A percentile compares a stretch with the other conserved stretches of the same genome.
Conservation (phyloP, 306 rosid genomes). For the Cicer yamashitae region DNA sequence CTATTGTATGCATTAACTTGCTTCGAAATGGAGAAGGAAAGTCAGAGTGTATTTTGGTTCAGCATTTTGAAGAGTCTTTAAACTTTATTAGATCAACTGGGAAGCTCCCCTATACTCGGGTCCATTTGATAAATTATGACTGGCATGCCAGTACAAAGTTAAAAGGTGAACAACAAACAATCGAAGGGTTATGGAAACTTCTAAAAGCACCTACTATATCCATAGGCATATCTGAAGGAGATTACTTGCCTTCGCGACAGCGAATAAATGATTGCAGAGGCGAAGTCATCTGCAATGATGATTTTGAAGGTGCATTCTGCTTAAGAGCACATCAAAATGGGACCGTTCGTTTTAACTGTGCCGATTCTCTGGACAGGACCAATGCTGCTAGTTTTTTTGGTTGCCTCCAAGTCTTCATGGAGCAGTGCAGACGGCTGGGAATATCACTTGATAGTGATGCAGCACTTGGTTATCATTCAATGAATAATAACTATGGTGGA, state of each 20-base stretch:
- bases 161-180: slow-evolving; percentile 91
- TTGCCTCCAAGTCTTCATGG: slow-evolving; percentile 89
- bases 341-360: slow-evolving; percentile 91
- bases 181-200: slow-evolving; percentile 93
- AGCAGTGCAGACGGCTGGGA: slow-evolving; percentile 97
- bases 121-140: slow-evolving; percentile 84
- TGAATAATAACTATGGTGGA: slow-evolving; percentile 66
- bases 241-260: slow-evolving; percentile 86
- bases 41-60: slow-evolving; percentile 88
- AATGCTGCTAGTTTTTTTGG: slow-evolving; percentile 99
- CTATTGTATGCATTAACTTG: slow-evolving; percentile 88
- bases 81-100: slow-evolving; percentile 76
- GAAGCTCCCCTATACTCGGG: slow-evolving; percentile 73
- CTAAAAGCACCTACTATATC: slow-evolving; percentile 80
- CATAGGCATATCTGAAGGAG: slow-evolving; percentile 90
- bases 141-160: slow-evolving; percentile 91
- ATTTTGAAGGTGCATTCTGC: slow-evolving; percentile 90
- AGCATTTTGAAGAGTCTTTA: slow-evolving; percentile 88
- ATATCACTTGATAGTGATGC: slow-evolving; percentile 88
- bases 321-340: slow-evolving; percentile 95
- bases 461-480: slow-evolving; percentile 71
- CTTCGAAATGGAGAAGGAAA: slow-evolving; percentile 95
- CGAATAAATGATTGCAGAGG: slow-evolving; percentile 84
- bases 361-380: slow-evolving; percentile 98
- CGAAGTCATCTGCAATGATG: slow-evolving; percentile 75